Conservation (phyloP, 352 stramenopile species). For the Globisporangium solare region DNA sequence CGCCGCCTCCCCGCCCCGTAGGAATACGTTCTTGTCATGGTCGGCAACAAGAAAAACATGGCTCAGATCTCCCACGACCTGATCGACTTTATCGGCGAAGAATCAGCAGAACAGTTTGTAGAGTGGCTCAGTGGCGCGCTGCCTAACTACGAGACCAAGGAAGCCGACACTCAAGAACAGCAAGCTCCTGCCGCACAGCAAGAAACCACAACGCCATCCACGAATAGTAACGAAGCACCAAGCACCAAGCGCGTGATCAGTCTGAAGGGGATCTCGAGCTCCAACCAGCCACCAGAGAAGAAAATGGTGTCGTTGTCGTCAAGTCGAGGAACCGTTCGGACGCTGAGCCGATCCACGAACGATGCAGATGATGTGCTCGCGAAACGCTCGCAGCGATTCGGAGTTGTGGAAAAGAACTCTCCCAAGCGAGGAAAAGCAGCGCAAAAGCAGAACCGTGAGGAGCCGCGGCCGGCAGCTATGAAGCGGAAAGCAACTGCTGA, state of each 20-base stretch:
- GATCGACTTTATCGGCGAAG: conserved; percentile 80
- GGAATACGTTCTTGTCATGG: conserved; percentile 86
- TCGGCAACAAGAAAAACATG: conserved; percentile 87
- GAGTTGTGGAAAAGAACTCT: conserved; percentile 34
- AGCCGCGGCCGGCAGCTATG: conserved; percentile 22
- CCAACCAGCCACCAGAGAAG: conserved; percentile 22
- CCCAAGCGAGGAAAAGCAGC: conserved; percentile 3
- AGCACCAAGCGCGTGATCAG: conserved; percentile 55
- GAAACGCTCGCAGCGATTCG: conserved; percentile 75
- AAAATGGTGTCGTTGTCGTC: conserved; percentile 44
- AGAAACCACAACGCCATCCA: conserved; percentile 7
- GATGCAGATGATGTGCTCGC: conserved; percentile 57
- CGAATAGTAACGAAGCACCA: conserved; percentile 2
- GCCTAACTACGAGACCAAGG: conserved; percentile 37
- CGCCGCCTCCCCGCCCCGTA: conserved; percentile 15
- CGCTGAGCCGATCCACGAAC: conserved; percentile 33
- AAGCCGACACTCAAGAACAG: conserved; percentile 6
- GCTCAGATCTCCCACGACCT: conserved; percentile 77
- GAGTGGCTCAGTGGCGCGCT: conserved; percentile 61
- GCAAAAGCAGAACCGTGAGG: conserved; percentile 17
- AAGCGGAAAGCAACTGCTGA: conserved; percentile 19
- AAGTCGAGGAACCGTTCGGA: conserved; percentile 47
- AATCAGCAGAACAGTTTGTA: conserved; percentile 69
- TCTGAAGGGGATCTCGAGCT: conserved; percentile 35
- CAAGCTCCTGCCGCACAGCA: conserved; percentile 13